Conservation (phyloP, 768 basidiomycete genomes). For the Naematelia encephala region DNA sequence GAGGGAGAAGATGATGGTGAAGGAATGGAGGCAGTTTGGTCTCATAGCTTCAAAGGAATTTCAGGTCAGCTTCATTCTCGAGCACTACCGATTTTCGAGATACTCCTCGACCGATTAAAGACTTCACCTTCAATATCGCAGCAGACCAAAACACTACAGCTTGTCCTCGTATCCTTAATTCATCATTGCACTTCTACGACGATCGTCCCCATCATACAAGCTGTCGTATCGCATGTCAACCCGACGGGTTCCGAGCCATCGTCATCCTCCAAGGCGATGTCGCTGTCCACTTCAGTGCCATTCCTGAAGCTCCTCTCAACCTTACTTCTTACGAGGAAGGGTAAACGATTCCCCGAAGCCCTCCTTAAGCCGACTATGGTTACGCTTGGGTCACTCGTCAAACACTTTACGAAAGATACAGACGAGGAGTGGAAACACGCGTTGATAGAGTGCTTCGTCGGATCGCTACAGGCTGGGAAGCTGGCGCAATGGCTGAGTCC, state of each 20-base stretch:
- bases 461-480: conserved; percentile 41
- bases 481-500: conserved; percentile 48
- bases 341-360: conserved; percentile 39
- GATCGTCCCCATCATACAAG: conserved; percentile 56
- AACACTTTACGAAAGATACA: not conserved
- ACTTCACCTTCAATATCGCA: conserved; percentile 10
- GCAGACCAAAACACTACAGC: conserved; percentile 45
- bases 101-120: conserved; percentile 62
- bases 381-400: conserved; percentile 16
- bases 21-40: conserved; percentile 71
- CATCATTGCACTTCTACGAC: conserved; percentile 68
- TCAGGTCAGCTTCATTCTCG: conserved; percentile 63
- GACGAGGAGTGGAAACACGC: conserved; percentile 21
- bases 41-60: conserved; percentile 58
- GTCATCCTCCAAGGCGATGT: conserved; percentile 6
- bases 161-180: conserved; percentile 71
- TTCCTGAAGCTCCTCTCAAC: conserved; percentile 41
- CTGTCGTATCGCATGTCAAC: conserved; percentile 40
- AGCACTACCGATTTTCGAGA: conserved; percentile 61
- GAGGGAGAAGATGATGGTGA: conserved; percentile 56
- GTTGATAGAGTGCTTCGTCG: conserved; percentile 26
- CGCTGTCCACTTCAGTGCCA: conserved; percentile 18
- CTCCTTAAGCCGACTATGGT: conserved; percentile 35
- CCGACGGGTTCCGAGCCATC: not conserved
- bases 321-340: conserved; percentile 40